These are phyloP conservation scores for Porphyra umbilicalis DNA, from an alignment of 31 red algal species.

Conservation along the genomic window DNA sequence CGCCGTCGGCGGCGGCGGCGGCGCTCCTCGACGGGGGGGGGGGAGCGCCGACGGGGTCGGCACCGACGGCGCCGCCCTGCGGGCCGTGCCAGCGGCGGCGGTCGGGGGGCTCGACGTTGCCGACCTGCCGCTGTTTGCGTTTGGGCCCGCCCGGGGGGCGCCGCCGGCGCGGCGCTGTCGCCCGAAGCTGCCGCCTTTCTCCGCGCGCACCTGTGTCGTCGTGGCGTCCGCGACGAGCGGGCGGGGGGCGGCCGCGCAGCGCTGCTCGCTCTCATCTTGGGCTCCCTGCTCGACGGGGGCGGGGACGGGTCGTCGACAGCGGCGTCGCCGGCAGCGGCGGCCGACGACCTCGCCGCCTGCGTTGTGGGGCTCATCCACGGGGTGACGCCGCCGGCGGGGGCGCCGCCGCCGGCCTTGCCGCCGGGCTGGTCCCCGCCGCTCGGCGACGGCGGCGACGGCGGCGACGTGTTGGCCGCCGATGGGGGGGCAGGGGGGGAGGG, in stretches of 20 bases:
- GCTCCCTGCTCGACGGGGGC: background rate
- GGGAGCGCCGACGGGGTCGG: background rate
- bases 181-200: background rate
- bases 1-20: background rate
- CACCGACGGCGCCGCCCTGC: too few relatives aligned
- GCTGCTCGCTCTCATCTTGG: background rate
- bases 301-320: background rate
- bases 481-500: background rate
- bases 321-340: too few relatives aligned
- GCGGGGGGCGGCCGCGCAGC: background rate
- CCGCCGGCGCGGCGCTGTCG: background rate
- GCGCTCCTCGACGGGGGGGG: background rate
- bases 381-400: background rate
- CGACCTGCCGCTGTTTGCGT: background rate
- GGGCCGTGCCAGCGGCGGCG: too few relatives aligned
- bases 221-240: background rate
- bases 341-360: background rate
- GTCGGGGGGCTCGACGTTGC: background rate
- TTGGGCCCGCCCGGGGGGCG: background rate
- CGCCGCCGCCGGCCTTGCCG: background rate
- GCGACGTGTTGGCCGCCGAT: background rate
- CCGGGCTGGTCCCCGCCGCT: background rate
- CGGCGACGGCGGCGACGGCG: background rate
- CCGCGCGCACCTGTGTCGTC: background rate
- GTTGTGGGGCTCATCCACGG: background rate